Evolutionary conservation across 2,329 filamentous ascomycete genomes (phyloP).

Genomic region (Stachybotrys chartarum): DNA sequence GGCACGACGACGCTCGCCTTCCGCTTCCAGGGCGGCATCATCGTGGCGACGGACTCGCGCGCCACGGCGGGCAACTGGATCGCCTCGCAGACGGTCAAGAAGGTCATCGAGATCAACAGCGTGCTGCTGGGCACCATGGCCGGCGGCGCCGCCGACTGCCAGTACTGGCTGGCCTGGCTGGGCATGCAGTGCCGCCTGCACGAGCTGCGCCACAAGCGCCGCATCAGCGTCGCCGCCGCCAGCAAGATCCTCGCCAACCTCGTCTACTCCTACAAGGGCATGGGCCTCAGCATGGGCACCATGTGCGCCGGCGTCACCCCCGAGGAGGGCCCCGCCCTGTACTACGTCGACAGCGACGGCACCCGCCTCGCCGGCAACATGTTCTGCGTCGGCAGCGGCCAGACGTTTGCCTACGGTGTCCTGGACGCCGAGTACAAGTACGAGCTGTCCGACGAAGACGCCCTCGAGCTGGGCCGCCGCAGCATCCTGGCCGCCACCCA

Average conservation of each 20-base stretch:
- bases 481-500: constrained; percentile 96
- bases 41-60: constrained; percentile 95
- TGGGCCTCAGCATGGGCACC: constrained; percentile 97
- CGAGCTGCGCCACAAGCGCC: constrained; percentile 97
- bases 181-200: constrained; percentile 99
- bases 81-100: constrained; percentile 98
- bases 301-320: constrained; percentile 98
- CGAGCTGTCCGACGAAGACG: constrained; percentile 79
- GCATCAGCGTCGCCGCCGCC: constrained; percentile 93
- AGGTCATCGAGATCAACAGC: constrained; percentile 98
- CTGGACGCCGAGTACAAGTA: constrained; percentile 93
- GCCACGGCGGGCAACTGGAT: constrained; percentile 99
- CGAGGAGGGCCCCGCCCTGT: constrained; percentile 91
- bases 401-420: constrained; percentile 98
- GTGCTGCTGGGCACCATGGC: constrained; percentile 96
- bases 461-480: constrained; percentile 80
- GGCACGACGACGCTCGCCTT: constrained; percentile 97
- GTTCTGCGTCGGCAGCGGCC: constrained; percentile 96
- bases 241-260: constrained; percentile 98
- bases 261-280: constrained; percentile 97
- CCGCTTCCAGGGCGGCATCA: constrained; percentile 96
- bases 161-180: constrained; percentile 99
- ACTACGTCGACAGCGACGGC: constrained; percentile 95
- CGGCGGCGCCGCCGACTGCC: constrained; percentile 95
- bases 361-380: constrained; percentile 88